Conservation (phyloP, 305 asterid genomes). For the Fraxinus velutina region DNA sequence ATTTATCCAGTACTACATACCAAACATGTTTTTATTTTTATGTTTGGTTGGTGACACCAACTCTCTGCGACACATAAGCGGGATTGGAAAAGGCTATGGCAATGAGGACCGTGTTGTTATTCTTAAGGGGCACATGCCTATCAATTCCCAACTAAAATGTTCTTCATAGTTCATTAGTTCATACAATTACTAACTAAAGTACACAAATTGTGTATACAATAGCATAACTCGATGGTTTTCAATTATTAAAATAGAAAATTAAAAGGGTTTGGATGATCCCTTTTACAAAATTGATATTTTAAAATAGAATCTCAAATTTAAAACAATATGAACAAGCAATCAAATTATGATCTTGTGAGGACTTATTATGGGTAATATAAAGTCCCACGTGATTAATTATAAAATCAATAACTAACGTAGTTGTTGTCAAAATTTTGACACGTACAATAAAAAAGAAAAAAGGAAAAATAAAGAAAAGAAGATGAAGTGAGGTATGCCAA, state of each 20-base stretch:
- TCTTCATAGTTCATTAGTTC: background rate
- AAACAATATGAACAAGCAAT: background rate
- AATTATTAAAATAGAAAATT: background rate
- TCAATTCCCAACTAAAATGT: background rate
- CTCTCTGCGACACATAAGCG: background rate
- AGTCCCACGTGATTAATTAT: no score
- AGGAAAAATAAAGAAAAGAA: background rate
- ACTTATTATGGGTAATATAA: background rate
- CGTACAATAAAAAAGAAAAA: background rate
- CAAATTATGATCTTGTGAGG: background rate
- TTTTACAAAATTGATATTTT: background rate
- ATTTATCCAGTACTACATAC: background rate
- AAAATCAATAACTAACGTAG: background rate
- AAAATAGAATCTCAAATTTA: no score
- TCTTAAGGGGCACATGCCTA: background rate
- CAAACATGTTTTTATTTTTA: background rate
- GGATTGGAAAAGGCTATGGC: background rate
- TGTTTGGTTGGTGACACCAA: background rate
- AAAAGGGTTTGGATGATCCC: background rate
- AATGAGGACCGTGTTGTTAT: background rate
- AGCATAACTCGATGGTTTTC: background rate
- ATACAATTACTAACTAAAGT: no score
- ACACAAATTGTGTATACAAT: background rate
- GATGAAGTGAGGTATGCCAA: background rate
- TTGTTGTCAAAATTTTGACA: background rate